Evolutionary conservation across 495 filamentous ascomycete genomes (phyloP).

Genomic region (Penicillium daleae): DNA sequence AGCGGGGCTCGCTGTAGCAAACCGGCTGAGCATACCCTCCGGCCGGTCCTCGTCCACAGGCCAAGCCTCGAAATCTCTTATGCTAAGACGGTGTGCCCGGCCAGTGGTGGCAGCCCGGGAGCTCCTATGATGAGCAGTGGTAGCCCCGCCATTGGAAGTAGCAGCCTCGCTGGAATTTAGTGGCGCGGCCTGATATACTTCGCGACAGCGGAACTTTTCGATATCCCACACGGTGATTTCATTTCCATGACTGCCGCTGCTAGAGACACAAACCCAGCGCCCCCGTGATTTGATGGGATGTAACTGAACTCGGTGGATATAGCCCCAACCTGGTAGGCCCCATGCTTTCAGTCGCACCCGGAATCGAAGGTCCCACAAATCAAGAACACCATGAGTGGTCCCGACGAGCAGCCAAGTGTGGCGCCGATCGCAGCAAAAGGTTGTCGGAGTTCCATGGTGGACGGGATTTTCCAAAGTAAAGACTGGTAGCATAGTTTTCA

Average conservation of each 20-base stretch:
- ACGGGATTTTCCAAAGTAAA: constrained; percentile 87
- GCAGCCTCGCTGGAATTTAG: constrained; percentile 18
- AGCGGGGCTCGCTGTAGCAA: constrained; percentile 62
- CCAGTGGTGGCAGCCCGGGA: constrained; percentile 48
- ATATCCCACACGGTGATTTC: constrained; percentile 97
- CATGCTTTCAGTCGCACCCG: constrained; percentile 83
- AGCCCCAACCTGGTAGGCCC: constrained; percentile 79
- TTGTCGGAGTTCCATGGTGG: constrained; percentile 91
- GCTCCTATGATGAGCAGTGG: constrained; percentile 13
- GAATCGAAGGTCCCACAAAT: constrained; percentile 97
- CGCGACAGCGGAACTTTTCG: constrained; percentile 84
- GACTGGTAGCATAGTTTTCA: constrained; percentile 82
- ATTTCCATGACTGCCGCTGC: constrained; percentile 80
- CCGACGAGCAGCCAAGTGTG: constrained; percentile 90
- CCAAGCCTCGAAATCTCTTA: constrained; percentile 80
- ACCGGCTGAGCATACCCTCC: constrained; percentile 86
- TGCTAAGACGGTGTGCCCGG: constrained; percentile 48
- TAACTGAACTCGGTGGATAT: constrained; percentile 78
- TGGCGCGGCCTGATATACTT: constrained; percentile 74
- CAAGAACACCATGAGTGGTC: constrained; percentile 89
- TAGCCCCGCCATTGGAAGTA: constrained; percentile 20
- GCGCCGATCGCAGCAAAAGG: constrained; percentile 83
- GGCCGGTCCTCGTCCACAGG: constrained; percentile 87
- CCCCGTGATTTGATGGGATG: constrained; percentile 78
- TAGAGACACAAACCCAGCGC: constrained; percentile 82